Evolutionary conservation across 129 eudicot species (phyloP).

Genomic region (Centrapalus pauciflorus): DNA sequence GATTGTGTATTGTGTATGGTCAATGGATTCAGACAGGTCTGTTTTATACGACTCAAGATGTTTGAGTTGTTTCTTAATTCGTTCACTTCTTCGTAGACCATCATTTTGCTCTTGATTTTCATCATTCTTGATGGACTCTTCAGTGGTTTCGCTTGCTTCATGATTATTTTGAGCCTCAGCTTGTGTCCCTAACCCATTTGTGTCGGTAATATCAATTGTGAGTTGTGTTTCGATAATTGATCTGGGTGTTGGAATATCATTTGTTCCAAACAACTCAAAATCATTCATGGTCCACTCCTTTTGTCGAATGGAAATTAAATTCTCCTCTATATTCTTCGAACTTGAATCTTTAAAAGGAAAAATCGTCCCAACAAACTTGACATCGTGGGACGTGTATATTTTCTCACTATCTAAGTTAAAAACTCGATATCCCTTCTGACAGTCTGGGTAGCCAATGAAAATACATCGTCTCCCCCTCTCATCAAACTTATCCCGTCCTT

Average conservation of each 20-base stretch:
- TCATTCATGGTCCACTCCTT: background rate
- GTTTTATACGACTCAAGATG: background rate
- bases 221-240: background rate
- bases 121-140: background rate
- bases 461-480: background rate
- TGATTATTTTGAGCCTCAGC: background rate
- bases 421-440: constrained; percentile 21
- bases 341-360: background rate
- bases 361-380: background rate
- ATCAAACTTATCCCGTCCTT: background rate
- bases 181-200: background rate
- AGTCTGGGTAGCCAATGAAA: constrained; percentile 1
- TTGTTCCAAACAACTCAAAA: background rate
- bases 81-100: background rate
- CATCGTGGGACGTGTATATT: background rate
- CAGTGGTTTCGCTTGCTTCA: background rate
- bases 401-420: background rate
- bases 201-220: background rate
- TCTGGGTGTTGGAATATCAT: background rate
- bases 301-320: background rate
- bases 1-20: background rate
- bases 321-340: background rate
- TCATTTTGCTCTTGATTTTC: background rate
- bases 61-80: background rate
- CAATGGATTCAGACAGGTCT: background rate